Conservation (phyloP, 768 basidiomycete species). For the Neoboletus subvelutipes region DNA sequence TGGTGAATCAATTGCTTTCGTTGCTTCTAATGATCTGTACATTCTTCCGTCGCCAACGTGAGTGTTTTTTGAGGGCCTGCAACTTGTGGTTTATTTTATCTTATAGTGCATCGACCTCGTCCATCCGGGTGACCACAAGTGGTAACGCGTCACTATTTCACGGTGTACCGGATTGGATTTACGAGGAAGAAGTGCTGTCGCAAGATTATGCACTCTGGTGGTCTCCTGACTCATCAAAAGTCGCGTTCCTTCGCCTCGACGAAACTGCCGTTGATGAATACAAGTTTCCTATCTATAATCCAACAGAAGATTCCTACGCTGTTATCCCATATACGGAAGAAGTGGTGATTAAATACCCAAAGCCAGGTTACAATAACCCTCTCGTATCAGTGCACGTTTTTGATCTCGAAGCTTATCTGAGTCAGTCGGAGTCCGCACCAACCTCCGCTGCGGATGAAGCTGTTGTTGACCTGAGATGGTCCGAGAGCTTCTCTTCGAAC, state of each 20-base stretch:
- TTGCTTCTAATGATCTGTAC: constrained; percentile 86
- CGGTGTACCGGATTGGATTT: constrained; percentile 97
- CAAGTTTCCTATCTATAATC: constrained; percentile 90
- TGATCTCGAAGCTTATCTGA: constrained; percentile 59
- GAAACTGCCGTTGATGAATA: constrained; percentile 87
- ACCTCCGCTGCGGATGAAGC: constrained; percentile 38
- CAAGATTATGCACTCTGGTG: constrained; percentile 83
- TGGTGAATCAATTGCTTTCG: constrained; percentile 80
- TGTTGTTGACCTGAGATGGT: constrained; percentile 67
- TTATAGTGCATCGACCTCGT: constrained; percentile 37
- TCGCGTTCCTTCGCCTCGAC: constrained; percentile 87
- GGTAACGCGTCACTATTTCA: constrained; percentile 88
- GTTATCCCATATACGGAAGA: constrained; percentile 76
- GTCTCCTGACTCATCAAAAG: constrained; percentile 58
- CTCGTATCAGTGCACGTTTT: constrained; percentile 82
- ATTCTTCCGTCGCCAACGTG: constrained; percentile 68
- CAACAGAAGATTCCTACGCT: constrained; percentile 62
- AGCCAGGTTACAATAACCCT: constrained; percentile 89
- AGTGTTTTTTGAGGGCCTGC: constrained; percentile 23
- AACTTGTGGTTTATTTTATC: constrained; percentile 4
- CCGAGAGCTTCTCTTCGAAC: constrained; percentile 48
- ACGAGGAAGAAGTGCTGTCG: constrained; percentile 88
- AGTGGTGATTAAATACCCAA: constrained; percentile 76
- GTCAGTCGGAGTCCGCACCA: constrained; percentile 29
- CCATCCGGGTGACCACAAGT: constrained; percentile 76